These are phyloP conservation scores for Mycena olivaceomarginata DNA, from an alignment of 768 basidiomycete genomes.

Conservation along the genomic window DNA sequence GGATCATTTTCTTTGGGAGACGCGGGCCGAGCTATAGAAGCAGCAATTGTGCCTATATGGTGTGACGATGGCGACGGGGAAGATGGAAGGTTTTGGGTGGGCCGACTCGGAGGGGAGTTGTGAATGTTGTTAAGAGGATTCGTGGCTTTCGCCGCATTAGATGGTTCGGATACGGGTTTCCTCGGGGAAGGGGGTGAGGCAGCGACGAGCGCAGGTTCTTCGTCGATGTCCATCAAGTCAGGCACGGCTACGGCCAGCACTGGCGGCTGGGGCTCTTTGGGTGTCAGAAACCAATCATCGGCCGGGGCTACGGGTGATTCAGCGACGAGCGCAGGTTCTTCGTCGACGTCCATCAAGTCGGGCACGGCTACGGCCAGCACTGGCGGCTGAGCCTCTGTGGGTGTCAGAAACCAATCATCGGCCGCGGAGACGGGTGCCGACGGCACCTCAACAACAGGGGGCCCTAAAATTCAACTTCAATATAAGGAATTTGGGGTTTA, in stretches of 20 bases:
- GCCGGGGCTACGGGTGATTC: slow-evolving; percentile 5
- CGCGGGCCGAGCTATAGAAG: background rate
- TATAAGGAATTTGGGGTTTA: background rate
- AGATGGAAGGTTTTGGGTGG: background rate
- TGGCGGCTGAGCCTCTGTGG: slow-evolving; percentile 45
- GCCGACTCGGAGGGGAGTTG: slow-evolving; percentile 8
- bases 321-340: slow-evolving; percentile 5
- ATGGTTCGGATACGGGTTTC: background rate
- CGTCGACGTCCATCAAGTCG: slow-evolving; percentile 37
- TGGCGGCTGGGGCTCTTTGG: slow-evolving; percentile 45
- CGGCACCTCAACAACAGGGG: slow-evolving; percentile 24
- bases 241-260: slow-evolving; percentile 25
- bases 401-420: slow-evolving; percentile 57
- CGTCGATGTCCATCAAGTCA: slow-evolving; percentile 36
- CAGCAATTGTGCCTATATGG: background rate
- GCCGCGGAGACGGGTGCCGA: slow-evolving; percentile 18
- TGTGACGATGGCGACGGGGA: background rate
- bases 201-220: slow-evolving; percentile 4
- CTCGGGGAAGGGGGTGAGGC: background rate
- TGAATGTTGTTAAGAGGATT: slow-evolving; percentile 19
- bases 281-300: slow-evolving; percentile 57
- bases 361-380: slow-evolving; percentile 25
- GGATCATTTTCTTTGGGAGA: slow-evolving; percentile 8
- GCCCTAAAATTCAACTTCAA: background rate
- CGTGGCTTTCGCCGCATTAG: background rate